Evolutionary conservation across 352 stramenopile species (phyloP).

Genomic region (Phytophthora aleatoria): DNA sequence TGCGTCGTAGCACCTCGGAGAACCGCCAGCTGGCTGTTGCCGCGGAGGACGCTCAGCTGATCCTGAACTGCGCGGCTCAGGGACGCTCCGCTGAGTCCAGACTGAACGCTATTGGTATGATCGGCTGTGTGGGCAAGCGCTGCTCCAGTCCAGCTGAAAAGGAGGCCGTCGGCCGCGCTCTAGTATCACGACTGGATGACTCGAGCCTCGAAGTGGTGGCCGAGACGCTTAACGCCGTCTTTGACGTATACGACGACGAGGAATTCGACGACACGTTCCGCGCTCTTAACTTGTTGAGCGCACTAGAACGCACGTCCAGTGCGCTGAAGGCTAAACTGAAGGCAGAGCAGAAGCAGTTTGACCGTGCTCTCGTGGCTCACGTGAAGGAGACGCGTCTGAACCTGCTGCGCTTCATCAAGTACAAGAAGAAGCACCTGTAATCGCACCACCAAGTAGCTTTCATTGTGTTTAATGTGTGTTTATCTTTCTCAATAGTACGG

Average conservation of each 20-base stretch:
- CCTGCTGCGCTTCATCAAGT: constrained; percentile 90
- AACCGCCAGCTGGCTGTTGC: constrained; percentile 59
- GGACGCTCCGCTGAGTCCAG: constrained; percentile 69
- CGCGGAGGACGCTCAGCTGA: constrained; percentile 67
- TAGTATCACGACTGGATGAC: constrained; percentile 66
- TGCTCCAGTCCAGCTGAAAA: constrained; percentile 68
- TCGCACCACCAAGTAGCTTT: constrained; percentile 23
- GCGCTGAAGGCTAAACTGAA: constrained; percentile 78
- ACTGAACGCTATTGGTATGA: constrained; percentile 77
- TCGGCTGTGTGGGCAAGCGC: constrained; percentile 79
- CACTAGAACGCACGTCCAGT: constrained; percentile 64
- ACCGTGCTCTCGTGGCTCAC: constrained; percentile 80
- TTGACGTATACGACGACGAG: constrained; percentile 87
- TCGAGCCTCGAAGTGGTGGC: constrained; percentile 79
- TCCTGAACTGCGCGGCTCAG: constrained; percentile 68
- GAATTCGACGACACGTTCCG: constrained; percentile 80
- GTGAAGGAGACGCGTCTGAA: constrained; percentile 89
- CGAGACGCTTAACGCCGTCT: constrained; percentile 87
- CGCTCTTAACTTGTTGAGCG: constrained; percentile 59
- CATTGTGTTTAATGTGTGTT: constrained; percentile 14
- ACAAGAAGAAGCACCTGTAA: constrained; percentile 90
- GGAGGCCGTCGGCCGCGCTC: constrained; percentile 68
- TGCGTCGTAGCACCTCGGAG: constrained; percentile 63
- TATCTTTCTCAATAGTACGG: constrained; percentile 41
- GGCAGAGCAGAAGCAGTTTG: constrained; percentile 76